A percentile compares a stretch with the other conserved stretches of the same genome.
Conservation (phyloP, 2,329 filamentous ascomycete species). For the Nemania diffusa region DNA sequence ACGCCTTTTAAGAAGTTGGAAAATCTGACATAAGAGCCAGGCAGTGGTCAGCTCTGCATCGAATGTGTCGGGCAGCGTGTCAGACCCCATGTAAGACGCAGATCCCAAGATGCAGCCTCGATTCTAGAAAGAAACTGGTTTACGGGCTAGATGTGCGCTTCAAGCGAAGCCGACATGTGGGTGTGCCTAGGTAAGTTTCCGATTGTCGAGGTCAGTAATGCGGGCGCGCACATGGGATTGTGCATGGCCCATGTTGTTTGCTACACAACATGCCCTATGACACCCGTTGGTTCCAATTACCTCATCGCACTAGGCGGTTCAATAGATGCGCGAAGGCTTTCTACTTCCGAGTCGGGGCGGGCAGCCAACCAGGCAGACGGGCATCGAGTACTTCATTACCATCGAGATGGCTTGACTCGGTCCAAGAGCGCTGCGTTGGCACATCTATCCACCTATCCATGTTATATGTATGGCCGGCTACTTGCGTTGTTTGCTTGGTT, state of each 20-base stretch:
- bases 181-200: conserved; percentile 10
- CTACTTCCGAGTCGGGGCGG: conserved; percentile 36
- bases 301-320: conserved; percentile 8
- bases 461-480: conserved; percentile 43
- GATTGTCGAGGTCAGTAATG: conserved; percentile 16
- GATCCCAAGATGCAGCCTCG: conserved; percentile 1
- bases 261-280: conserved; percentile 40
- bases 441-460: background rate
- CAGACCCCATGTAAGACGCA: background rate
- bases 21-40: background rate
- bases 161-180: background rate
- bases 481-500: conserved; percentile 39
- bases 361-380: conserved; percentile 22
- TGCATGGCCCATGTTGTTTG: conserved; percentile 32
- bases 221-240: conserved; percentile 20
- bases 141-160: no score
- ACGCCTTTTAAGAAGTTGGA: no score
- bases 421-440: conserved; percentile 5
- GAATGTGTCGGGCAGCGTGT: no score
- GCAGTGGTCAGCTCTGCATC: conserved; percentile 1
- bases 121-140: conserved; percentile 4
- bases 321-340: conserved; percentile 41
- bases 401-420: conserved; percentile 26
- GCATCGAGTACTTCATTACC: background rate
- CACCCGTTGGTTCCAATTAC: conserved; percentile 24